phyloP scores from a whole-genome alignment of 169 alveolate genomes.

The Babesia sp. region DNA sequence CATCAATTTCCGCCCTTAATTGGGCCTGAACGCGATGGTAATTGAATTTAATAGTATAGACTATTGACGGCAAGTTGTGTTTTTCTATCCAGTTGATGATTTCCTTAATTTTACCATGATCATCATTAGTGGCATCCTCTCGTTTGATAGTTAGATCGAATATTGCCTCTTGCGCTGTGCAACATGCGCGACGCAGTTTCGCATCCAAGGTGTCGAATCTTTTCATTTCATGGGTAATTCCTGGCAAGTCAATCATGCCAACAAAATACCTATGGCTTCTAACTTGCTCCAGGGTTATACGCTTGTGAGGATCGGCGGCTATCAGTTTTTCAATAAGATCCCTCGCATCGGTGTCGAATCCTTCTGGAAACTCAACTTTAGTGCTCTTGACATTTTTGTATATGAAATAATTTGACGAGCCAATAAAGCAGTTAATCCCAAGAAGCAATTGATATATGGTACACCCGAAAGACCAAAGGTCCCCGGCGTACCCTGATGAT shows the following conservation, averaged over 20 bases:
- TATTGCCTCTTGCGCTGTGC: slow-evolving; percentile 10
- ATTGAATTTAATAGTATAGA: background rate
- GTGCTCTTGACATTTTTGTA: slow-evolving; percentile 59
- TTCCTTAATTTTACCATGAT: slow-evolving; percentile 5
- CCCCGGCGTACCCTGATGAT: slow-evolving; percentile 83
- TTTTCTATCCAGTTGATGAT: background rate
- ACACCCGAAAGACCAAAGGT: slow-evolving; percentile 91
- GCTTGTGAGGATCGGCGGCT: slow-evolving; percentile 61
- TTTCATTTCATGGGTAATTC: background rate
- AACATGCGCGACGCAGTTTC: background rate
- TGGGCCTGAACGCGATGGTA: slow-evolving; percentile 10
- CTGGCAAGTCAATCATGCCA: background rate
- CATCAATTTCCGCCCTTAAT: slow-evolving; percentile 23
- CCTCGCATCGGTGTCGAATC: slow-evolving; percentile 64
- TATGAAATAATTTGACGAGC: slow-evolving; percentile 77
- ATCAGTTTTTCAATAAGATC: slow-evolving; percentile 71
- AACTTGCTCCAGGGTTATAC: slow-evolving; percentile 64
- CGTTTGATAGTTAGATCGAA: slow-evolving; percentile 30
- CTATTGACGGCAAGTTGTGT: background rate
- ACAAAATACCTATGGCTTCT: slow-evolving; percentile 43
- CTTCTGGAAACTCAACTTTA: slow-evolving; percentile 61
- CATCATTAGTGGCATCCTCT: slow-evolving; percentile 13
- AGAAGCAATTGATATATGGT: slow-evolving; percentile 85
- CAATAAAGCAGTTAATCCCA: slow-evolving; percentile 79
- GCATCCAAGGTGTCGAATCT: slow-evolving; percentile 2